Evolutionary conservation across 352 stramenopile species (phyloP).

Genomic region (Thraustochytrium sp.): DNA sequence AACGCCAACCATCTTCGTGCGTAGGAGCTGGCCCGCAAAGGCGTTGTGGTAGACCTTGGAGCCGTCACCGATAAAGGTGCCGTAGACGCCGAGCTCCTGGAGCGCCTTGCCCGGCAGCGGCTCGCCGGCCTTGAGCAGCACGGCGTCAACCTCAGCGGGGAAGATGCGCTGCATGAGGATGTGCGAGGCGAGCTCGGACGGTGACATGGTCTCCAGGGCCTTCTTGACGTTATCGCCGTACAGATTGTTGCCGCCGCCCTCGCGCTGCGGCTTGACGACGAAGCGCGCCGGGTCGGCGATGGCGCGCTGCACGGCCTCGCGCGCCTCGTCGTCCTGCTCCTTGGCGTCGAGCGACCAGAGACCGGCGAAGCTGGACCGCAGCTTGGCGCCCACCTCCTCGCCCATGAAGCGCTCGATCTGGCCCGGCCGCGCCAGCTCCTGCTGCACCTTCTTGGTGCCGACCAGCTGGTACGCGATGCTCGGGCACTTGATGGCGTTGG

Average conservation of each 20-base stretch:
- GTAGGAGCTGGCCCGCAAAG: conserved; percentile 86
- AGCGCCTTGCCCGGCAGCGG: conserved; percentile 66
- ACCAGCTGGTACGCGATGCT: conserved; percentile 91
- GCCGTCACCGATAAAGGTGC: conserved; percentile 55
- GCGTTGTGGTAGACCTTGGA: conserved; percentile 80
- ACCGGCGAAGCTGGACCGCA: conserved; percentile 86
- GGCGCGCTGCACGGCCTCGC: conserved; percentile 57
- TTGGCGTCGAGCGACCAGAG: conserved; percentile 83
- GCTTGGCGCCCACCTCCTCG: conserved; percentile 43
- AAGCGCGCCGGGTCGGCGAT: conserved; percentile 62
- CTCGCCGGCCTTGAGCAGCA: conserved; percentile 58
- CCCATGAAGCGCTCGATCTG: conserved; percentile 80
- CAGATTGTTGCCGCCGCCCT: conserved; percentile 95
- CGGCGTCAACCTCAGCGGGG: conserved; percentile 59
- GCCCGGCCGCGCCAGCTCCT: conserved; percentile 75
- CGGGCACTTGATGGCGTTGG: conserved; percentile 89
- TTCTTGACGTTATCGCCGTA: conserved; percentile 84
- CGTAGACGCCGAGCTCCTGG: conserved; percentile 70
- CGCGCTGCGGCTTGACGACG: conserved; percentile 95
- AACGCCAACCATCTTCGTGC: conserved; percentile 85
- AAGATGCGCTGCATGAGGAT: conserved; percentile 97
- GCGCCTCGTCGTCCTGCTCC: conserved; percentile 61
- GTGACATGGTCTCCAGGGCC: conserved; percentile 68
- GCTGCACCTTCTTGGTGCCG: conserved; percentile 97
- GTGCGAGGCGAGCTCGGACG: conserved; percentile 69